Evolutionary conservation across 164 flowering plant species (phyloP).

Genomic region (Berberis thunbergii): DNA sequence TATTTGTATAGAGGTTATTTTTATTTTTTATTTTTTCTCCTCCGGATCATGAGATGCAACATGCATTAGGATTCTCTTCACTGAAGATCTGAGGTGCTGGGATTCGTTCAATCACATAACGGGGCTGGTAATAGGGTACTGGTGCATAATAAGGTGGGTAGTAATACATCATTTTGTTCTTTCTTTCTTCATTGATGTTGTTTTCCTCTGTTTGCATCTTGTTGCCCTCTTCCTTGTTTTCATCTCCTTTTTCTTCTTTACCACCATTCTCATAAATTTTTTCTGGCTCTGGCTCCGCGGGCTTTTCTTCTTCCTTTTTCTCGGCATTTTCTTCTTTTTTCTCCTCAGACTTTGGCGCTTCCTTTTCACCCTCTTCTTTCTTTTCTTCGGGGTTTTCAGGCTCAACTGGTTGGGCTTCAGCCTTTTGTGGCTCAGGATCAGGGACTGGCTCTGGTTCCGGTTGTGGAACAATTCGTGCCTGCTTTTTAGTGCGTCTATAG

Average conservation of each 20-base stretch:
- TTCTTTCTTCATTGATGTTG: constrained; percentile 33
- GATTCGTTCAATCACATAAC: constrained; percentile 63
- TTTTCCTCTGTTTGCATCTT: constrained; percentile 10
- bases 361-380: constrained; percentile 30
- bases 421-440: constrained; percentile 16
- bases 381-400: constrained; percentile 27
- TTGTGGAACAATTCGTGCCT: constrained; percentile 67
- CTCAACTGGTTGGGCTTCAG: constrained; percentile 1
- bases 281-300: constrained; percentile 4
- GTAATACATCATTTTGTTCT: constrained; percentile 54
- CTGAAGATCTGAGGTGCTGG: constrained; percentile 91
- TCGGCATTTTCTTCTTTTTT: constrained; percentile 22
- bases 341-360: constrained; percentile 22
- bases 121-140: background rate
- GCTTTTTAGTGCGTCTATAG: constrained; percentile 75
- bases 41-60: constrained; percentile 48
- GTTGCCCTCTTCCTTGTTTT: constrained; percentile 2
- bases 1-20: background rate
- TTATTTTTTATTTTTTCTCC: background rate
- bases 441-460: constrained; percentile 35
- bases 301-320: constrained; percentile 20
- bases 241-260: constrained; percentile 3
- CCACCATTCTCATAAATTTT: constrained; percentile 13
- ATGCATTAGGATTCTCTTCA: constrained; percentile 95
- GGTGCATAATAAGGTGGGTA: constrained; percentile 28